A percentile compares a stretch with the other conserved stretches of the same genome.
Conservation (phyloP, 495 filamentous ascomycete species). For the Bacidia gigantensis region DNA sequence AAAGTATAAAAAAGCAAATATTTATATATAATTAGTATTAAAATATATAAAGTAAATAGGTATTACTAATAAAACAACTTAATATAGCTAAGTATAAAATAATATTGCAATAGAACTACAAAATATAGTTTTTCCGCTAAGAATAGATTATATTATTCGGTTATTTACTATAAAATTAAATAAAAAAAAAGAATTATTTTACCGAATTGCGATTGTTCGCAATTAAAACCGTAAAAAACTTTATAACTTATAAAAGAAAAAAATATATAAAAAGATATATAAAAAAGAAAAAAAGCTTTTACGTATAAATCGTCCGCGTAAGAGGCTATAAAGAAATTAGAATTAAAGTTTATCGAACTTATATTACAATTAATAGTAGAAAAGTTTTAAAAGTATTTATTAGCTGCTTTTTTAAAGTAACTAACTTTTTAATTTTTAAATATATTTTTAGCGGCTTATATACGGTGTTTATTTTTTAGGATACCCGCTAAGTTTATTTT, state of each 20-base stretch:
- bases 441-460: not conserved
- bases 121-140: not conserved
- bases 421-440: no score
- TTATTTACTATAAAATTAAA: not conserved
- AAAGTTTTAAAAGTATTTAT: no score
- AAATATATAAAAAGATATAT: not conserved
- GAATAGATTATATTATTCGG: not conserved
- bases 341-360: no score
- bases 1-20: not conserved
- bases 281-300: not conserved
- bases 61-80: not conserved
- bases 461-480: not conserved
- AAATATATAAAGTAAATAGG: not conserved
- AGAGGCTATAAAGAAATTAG: no score
- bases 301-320: no score
- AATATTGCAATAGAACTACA: not conserved
- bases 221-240: not conserved
- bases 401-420: no score
- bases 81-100: not conserved
- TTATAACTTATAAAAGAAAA: not conserved
- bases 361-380: no score
- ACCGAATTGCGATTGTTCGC: not conserved
- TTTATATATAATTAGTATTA: not conserved
- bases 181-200: not conserved
- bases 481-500: not conserved